phyloP scores from a whole-genome alignment of 2,329 filamentous ascomycete species.

The Colletotrichum liaoningense region DNA sequence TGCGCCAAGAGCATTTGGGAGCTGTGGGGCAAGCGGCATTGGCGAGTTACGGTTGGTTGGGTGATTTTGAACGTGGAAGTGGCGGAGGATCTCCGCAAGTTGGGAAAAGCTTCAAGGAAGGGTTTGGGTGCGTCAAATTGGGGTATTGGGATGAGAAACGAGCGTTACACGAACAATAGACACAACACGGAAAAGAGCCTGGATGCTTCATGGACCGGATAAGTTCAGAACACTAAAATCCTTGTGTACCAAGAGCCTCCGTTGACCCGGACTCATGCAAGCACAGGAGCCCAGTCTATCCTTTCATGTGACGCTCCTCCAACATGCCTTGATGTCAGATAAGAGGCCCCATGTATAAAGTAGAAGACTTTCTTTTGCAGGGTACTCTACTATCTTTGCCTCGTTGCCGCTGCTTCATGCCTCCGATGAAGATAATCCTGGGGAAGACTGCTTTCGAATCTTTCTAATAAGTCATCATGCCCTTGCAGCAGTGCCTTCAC shows the following conservation, averaged over 20 bases:
- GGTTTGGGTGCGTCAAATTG: not conserved
- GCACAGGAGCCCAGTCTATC: not conserved
- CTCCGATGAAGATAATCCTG: slow-evolving; percentile 12
- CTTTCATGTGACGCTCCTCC: not conserved
- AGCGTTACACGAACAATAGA: not conserved
- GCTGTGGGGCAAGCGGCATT: slow-evolving; percentile 28
- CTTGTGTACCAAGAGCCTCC: not conserved
- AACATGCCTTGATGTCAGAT: not conserved
- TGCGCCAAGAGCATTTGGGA: not conserved
- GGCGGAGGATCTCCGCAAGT: slow-evolving; percentile 27
- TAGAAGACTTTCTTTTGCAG: not conserved
- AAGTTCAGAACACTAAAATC: not conserved
- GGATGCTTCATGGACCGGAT: not conserved
- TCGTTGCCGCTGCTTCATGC: not conserved
- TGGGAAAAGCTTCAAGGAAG: not conserved
- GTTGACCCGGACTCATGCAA: no score
- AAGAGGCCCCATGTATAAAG: not conserved
- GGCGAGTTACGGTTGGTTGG: not conserved
- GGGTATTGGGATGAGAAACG: not conserved
- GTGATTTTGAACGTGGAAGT: not conserved
- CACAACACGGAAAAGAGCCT: not conserved
- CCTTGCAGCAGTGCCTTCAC: slow-evolving; percentile 8
- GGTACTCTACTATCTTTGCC: not conserved
- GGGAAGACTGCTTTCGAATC: slow-evolving; percentile 25
- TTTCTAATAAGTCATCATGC: slow-evolving; percentile 23